Conservation (phyloP, 2,329 filamentous ascomycete genomes). For the Cladosporium sp. region DNA sequence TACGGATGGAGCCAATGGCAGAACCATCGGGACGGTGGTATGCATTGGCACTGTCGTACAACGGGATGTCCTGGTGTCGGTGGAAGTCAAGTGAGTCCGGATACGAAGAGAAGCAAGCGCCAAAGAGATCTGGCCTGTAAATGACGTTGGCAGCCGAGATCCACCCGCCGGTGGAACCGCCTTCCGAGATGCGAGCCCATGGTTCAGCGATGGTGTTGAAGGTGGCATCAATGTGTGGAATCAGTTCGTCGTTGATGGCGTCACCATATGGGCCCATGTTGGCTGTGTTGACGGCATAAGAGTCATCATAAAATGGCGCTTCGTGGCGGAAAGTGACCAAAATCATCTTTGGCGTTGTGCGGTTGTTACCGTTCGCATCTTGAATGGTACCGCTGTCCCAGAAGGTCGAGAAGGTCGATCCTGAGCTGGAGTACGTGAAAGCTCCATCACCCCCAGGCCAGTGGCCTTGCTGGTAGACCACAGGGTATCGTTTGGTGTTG, state of each 20-base stretch:
- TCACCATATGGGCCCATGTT: conserved; percentile 39
- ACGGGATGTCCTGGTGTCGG: conserved; percentile 34
- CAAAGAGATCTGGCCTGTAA: conserved; percentile 37
- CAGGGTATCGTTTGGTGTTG: conserved; percentile 30
- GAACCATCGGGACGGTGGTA: conserved; percentile 23
- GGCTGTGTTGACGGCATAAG: conserved; percentile 37
- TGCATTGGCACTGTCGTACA: conserved; percentile 32
- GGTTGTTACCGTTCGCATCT: conserved; percentile 24
- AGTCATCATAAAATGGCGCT: conserved; percentile 36
- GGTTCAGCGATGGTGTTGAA: conserved; percentile 36
- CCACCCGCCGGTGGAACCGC: conserved; percentile 38
- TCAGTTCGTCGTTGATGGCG: conserved; percentile 38
- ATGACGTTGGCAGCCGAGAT: conserved; percentile 34
- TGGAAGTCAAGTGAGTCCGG: conserved; percentile 35
- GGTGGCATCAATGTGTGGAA: conserved; percentile 31
- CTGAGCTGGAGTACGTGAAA: conserved; percentile 21
- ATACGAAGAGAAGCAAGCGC: conserved; percentile 32
- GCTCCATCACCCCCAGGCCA: not conserved
- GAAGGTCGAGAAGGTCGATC: conserved; percentile 13
- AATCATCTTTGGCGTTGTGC: conserved; percentile 34
- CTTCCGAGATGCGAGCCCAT: conserved; percentile 36
- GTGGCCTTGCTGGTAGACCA: conserved; percentile 35
- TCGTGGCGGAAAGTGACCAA: conserved; percentile 37
- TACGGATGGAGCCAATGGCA: conserved; percentile 30
- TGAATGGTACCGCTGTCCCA: conserved; percentile 34